Conservation (phyloP, 768 basidiomycete species). For the Lentinula raphanica region DNA sequence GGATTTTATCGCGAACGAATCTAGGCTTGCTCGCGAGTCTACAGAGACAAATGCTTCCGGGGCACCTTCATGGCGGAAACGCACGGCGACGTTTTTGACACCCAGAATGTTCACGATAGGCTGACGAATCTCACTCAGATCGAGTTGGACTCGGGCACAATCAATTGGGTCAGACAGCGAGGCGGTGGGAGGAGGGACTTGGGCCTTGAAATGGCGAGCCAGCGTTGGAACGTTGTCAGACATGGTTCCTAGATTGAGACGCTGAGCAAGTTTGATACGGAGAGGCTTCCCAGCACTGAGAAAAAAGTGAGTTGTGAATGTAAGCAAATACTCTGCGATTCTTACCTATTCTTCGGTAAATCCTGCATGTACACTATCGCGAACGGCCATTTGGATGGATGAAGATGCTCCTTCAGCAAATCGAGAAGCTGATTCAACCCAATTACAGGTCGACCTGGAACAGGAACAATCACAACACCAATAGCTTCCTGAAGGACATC, state of each 20-base stretch:
- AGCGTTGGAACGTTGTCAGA: slow-evolving; percentile 28
- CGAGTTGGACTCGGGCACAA: slow-evolving; percentile 27
- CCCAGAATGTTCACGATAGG: slow-evolving; percentile 23
- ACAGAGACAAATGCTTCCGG: slow-evolving; percentile 35
- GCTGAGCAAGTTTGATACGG: slow-evolving; percentile 37
- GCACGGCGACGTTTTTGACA: slow-evolving; percentile 31
- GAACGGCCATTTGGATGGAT: slow-evolving; percentile 48
- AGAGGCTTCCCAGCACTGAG: slow-evolving; percentile 44
- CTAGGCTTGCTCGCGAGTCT: slow-evolving; percentile 11
- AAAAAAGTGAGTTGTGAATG: background rate
- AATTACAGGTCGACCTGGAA: slow-evolving; percentile 28
- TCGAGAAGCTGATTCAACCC: slow-evolving; percentile 38
- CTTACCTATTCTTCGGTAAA: slow-evolving; percentile 38
- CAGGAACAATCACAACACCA: slow-evolving; percentile 37
- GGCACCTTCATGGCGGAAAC: slow-evolving; percentile 24
- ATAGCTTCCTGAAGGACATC: slow-evolving; percentile 44
- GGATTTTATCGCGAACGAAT: slow-evolving; percentile 16
- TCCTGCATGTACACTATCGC: slow-evolving; percentile 42
- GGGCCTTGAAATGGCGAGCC: slow-evolving; percentile 38
- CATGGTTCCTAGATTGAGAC: slow-evolving; percentile 33
- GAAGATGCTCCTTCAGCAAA: slow-evolving; percentile 37
- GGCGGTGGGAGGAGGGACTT: slow-evolving; percentile 24
- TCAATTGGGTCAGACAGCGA: slow-evolving; percentile 33
- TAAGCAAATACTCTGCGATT: background rate
- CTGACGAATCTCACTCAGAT: slow-evolving; percentile 21